A percentile compares a stretch with the other conserved stretches of the same genome.
phyloP scores from a whole-genome alignment of 306 rosid species.

The Fragaria ananassa region DNA sequence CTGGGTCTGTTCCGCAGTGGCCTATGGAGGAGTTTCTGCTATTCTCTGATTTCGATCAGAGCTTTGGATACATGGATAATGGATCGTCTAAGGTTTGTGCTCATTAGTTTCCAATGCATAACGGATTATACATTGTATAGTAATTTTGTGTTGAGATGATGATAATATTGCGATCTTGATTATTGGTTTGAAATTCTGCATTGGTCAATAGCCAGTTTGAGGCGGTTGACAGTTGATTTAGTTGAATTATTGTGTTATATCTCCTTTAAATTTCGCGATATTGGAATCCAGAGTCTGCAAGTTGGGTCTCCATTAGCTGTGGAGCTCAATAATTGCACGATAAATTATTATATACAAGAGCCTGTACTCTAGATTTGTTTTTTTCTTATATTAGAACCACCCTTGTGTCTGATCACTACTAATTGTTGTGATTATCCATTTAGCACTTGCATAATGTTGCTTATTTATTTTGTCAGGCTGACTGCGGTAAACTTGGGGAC shows the following conservation, averaged over 20 bases:
- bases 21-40: conserved; percentile 64
- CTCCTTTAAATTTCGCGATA: not conserved
- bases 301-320: not conserved
- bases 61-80: conserved; percentile 55
- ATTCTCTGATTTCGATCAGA: conserved; percentile 55
- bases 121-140: not conserved
- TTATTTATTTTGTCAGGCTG: conserved; percentile 52
- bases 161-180: not conserved
- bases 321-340: not conserved
- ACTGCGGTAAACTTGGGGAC: conserved; percentile 66
- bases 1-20: conserved; percentile 70
- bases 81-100: conserved; percentile 74
- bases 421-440: not conserved
- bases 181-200: not conserved
- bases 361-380: not conserved
- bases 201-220: not conserved
- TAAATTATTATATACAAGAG: not conserved
- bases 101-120: not conserved
- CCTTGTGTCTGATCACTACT: not conserved
- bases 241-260: not conserved
- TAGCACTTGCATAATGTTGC: conserved; percentile 6
- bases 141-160: not conserved
- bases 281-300: not conserved
- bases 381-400: not conserved
- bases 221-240: not conserved